Evolutionary conservation across 805 yeast genomes (phyloP).

Genomic region (Starmerella bombicola): DNA sequence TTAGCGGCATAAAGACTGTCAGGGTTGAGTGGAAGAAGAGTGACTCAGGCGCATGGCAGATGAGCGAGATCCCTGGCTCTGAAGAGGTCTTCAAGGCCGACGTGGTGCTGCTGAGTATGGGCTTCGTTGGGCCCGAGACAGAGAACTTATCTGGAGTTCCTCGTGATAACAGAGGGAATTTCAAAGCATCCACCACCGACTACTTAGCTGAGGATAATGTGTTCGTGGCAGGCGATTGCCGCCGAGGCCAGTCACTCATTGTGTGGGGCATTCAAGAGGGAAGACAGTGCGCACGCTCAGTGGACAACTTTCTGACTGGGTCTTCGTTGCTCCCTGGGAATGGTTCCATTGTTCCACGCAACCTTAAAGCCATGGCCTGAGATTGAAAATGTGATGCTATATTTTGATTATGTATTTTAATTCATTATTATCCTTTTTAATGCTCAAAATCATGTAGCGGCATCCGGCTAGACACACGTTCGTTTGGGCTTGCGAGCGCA

Average conservation of each 20-base stretch:
- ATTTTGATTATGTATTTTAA: background rate
- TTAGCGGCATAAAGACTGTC: constrained; percentile 87
- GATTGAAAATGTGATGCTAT: too few relatives aligned
- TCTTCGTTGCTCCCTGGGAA: constrained; percentile 78
- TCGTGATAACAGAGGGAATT: constrained; percentile 76
- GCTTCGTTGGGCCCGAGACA: constrained; percentile 92
- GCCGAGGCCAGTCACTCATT: constrained; percentile 95
- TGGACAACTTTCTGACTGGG: constrained; percentile 69
- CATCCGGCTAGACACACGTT: too few relatives aligned
- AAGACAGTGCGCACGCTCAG: constrained; percentile 93
- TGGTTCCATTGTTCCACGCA: constrained; percentile 79
- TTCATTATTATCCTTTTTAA: background rate
- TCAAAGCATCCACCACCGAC: constrained; percentile 46
- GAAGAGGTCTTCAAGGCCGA: constrained; percentile 95
- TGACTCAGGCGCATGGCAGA: constrained; percentile 95
- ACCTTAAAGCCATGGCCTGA: background rate
- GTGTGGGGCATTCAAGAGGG: constrained; percentile 99
- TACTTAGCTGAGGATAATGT: constrained; percentile 65
- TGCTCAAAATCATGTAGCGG: too few relatives aligned
- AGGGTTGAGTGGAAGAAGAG: constrained; percentile 97
- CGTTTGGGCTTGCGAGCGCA: too few relatives aligned
- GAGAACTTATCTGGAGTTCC: constrained; percentile 46
- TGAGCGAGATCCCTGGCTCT: constrained; percentile 92
- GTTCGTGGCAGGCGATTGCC: constrained; percentile 96
- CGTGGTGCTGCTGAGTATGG: constrained; percentile 88